These are phyloP conservation scores for Ceratopteris richardii DNA, from an alignment of 75 land plant genomes.

Conservation along the genomic window DNA sequence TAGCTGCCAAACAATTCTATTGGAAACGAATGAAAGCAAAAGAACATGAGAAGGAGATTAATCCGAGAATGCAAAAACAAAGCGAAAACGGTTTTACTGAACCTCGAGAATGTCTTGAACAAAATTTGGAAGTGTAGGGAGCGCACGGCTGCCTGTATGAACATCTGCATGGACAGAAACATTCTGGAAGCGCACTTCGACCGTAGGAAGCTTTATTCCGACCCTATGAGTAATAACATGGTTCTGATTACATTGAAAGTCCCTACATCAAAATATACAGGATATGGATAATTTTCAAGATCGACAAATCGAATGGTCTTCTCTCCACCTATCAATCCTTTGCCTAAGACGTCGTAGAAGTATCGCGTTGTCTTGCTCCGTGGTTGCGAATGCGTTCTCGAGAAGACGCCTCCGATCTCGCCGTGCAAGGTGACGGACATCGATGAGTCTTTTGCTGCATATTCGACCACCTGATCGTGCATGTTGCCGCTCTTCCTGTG, in stretches of 20 bases:
- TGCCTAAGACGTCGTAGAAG: constrained; percentile 50
- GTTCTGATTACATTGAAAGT: too few species aligned
- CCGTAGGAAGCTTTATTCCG: constrained; percentile 56
- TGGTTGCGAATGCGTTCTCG: constrained; percentile 51
- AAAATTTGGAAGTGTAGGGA: constrained; percentile 56
- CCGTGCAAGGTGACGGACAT: constrained; percentile 39
- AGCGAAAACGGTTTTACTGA: background rate
- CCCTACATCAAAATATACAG: too few species aligned
- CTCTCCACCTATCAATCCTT: constrained; percentile 53
- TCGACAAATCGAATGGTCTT: too few species aligned
- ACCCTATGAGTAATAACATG: constrained; percentile 46
- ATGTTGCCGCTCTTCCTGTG: too few species aligned
- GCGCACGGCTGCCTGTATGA: constrained; percentile 50
- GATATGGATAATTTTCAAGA: too few species aligned
- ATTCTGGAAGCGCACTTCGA: constrained; percentile 73
- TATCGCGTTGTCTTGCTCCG: constrained; percentile 73
- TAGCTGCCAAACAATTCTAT: constrained; percentile 33
- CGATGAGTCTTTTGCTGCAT: too few species aligned
- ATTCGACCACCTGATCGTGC: too few species aligned
- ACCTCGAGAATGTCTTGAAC: constrained; percentile 53
- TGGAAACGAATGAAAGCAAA: background rate
- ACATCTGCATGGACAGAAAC: constrained; percentile 54
- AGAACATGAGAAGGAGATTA: background rate
- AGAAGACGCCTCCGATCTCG: constrained; percentile 36
- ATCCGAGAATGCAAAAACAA: background rate